Base-by-base conservation (phyloP, 495 filamentous ascomycete species). In the Choiromyces venosus region DNA sequence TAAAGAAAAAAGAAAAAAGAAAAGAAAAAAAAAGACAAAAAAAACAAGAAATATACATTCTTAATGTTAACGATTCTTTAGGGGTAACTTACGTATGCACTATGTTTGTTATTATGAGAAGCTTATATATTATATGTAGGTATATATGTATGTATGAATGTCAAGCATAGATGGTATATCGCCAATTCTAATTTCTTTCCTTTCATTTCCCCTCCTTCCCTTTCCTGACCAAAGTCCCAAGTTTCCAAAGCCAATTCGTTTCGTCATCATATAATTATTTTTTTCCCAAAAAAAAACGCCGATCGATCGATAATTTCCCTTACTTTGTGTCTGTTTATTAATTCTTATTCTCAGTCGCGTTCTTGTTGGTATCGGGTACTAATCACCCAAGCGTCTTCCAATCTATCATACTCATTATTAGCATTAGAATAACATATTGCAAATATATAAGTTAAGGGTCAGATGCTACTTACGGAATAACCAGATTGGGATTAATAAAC, bases 401-500 rank as follows among this genome's bases (percentile, higher is more conserved):
- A 61, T 61, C 52, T 61, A n/a, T n/a, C n/a, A n/a, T n/a, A 33
- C 25, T 61, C 52, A 18, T 12, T 61, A 61, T 61, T 12, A 61
- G 25, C 52, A 61, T 29, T 12, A 61, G 16, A 56, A 18, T 29
- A 25, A 33, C 18, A 16, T 14, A 29, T 25, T 29, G 14, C 52
- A 33, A 33, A 61, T 61, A 33, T 16, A n/a, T n/a, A n/a, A n/a
- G n/a, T n/a, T n/a, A 25, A 33, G 52, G 25, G 25, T 64, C 12
- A 5, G 25, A n/a, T 16, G 25, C 52, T 52, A 85, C 89, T 82
- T 85, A 88, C 84, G 91, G 90, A 33, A 82, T 79, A 4, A 91
- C 83, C n/a, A 95, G 79, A 78, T 85, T 92, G 38, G 92, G 92
- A 77, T 94, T 94, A 40, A 93, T 84, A 82, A 91, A 95, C 52